Percentiles rank a stretch among this genome's conserved stretches.
phyloP scores from a whole-genome alignment of 257 asterid genomes.

The Nicotiana noctiflora region DNA sequence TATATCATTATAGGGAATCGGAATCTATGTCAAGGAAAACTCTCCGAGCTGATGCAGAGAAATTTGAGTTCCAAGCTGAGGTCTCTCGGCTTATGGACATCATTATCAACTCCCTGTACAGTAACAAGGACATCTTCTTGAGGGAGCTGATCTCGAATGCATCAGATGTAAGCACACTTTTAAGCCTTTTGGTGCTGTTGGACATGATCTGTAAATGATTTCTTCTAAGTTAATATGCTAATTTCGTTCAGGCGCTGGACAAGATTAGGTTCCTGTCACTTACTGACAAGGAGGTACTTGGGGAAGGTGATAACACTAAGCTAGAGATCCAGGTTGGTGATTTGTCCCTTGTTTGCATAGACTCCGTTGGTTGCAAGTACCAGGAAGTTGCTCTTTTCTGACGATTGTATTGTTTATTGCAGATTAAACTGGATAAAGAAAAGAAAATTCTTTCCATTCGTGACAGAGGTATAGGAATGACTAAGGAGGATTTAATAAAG shows the following conservation, averaged over 20 bases:
- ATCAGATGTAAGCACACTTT: constrained; percentile 63
- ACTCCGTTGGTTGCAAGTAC: not conserved
- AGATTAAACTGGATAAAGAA: constrained; percentile 91
- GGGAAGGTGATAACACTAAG: constrained; percentile 81
- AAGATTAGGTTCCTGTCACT: constrained; percentile 88
- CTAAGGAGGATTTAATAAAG: constrained; percentile 91
- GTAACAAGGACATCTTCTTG: constrained; percentile 90
- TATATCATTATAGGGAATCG: constrained; percentile 48
- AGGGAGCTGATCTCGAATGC: constrained; percentile 98
- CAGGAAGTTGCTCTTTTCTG: not conserved
- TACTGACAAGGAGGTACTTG: constrained; percentile 86
- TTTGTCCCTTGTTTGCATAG: not conserved
- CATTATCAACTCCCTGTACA: constrained; percentile 91
- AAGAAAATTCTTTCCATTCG: constrained; percentile 82
- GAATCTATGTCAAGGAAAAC: constrained; percentile 74
- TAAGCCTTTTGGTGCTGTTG: not conserved
- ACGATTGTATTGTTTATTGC: constrained; percentile 14
- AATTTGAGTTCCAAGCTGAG: constrained; percentile 96
- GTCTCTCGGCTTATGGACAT: constrained; percentile 97
- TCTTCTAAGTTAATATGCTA: not conserved
- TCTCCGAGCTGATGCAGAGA: constrained; percentile 73
- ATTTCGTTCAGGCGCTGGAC: constrained; percentile 65
- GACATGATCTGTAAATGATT: not conserved
- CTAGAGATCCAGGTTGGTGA: constrained; percentile 85
- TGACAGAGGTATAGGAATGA: constrained; percentile 96